phyloP scores from a whole-genome alignment of 2,329 filamentous ascomycete genomes.

The Diplodia intermedia region DNA sequence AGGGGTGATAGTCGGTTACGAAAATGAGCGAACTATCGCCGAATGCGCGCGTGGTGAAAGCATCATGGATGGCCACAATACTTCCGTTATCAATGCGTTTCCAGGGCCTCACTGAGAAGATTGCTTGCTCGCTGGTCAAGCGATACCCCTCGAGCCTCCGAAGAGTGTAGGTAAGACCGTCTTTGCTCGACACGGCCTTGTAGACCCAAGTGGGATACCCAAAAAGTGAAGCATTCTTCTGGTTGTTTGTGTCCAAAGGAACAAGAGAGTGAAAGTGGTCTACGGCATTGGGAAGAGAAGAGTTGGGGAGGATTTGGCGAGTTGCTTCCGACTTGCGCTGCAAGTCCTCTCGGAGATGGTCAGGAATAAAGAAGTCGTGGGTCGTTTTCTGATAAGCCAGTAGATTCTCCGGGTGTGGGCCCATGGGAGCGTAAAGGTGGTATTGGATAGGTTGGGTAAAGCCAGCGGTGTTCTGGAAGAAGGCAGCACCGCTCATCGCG shows the following conservation, averaged over 20 bases:
- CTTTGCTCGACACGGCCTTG: constrained; percentile 88
- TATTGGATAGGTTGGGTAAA: constrained; percentile 70
- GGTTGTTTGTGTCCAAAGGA: constrained; percentile 80
- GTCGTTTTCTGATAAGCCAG: constrained; percentile 83
- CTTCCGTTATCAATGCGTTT: constrained; percentile 81
- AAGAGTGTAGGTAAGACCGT: constrained; percentile 86
- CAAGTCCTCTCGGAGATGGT: constrained; percentile 84
- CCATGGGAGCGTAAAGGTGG: constrained; percentile 89
- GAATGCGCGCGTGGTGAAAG: constrained; percentile 91
- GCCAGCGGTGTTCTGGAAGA: constrained; percentile 67
- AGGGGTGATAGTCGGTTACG: constrained; percentile 90
- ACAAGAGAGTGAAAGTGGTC: constrained; percentile 94
- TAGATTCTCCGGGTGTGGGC: constrained; percentile 80
- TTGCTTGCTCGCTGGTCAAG: constrained; percentile 86
- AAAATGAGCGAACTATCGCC: constrained; percentile 94
- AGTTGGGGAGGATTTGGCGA: constrained; percentile 81
- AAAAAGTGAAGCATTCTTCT: constrained; percentile 80
- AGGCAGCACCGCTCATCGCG: constrained; percentile 67
- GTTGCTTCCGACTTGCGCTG: constrained; percentile 88
- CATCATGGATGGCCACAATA: constrained; percentile 86
- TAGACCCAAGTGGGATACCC: constrained; percentile 94
- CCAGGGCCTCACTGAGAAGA: constrained; percentile 87
- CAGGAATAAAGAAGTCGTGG: constrained; percentile 91
- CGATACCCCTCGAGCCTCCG: constrained; percentile 88
- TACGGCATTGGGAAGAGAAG: constrained; percentile 74